phyloP scores from a whole-genome alignment of 1,139 yeast genomes.

The Suhomyces atakaporum region DNA sequence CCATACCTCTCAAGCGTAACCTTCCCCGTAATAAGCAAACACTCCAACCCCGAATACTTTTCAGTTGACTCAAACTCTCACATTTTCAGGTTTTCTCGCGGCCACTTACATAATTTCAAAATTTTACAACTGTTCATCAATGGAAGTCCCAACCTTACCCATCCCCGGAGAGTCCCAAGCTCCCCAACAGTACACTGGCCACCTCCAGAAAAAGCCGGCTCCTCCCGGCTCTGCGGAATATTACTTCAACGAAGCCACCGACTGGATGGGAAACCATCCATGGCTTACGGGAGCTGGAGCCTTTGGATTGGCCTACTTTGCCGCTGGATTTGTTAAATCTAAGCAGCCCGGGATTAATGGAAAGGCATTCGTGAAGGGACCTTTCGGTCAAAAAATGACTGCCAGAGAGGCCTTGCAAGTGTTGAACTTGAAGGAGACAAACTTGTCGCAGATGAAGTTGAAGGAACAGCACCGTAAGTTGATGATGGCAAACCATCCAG shows the following conservation, averaged over 20 bases:
- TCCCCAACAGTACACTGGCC: constrained; percentile 39
- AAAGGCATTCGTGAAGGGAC: constrained; percentile 76
- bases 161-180: constrained; percentile 54
- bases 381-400: constrained; percentile 87
- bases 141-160: constrained; percentile 60
- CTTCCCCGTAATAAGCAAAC: too few species aligned
- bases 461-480: constrained; percentile 87
- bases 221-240: constrained; percentile 58
- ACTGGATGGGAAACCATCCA: constrained; percentile 77
- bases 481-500: constrained; percentile 96
- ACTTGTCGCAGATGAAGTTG: constrained; percentile 71
- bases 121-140: constrained; percentile 17
- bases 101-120: too few species aligned
- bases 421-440: constrained; percentile 78
- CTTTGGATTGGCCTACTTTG: constrained; percentile 62
- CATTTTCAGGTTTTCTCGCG: neutral
- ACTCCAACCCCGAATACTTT: too few species aligned
- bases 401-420: constrained; percentile 90
- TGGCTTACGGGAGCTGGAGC: constrained; percentile 71
- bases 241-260: constrained; percentile 65
- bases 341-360: constrained; percentile 74
- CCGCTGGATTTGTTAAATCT: constrained; percentile 69
- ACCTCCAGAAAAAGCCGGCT: constrained; percentile 43
- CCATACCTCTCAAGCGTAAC: neutral
- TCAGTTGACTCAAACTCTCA: neutral